These are phyloP conservation scores for Debaryomyces tyrocola DNA, from an alignment of 805 yeast species.

Conservation along the genomic window DNA sequence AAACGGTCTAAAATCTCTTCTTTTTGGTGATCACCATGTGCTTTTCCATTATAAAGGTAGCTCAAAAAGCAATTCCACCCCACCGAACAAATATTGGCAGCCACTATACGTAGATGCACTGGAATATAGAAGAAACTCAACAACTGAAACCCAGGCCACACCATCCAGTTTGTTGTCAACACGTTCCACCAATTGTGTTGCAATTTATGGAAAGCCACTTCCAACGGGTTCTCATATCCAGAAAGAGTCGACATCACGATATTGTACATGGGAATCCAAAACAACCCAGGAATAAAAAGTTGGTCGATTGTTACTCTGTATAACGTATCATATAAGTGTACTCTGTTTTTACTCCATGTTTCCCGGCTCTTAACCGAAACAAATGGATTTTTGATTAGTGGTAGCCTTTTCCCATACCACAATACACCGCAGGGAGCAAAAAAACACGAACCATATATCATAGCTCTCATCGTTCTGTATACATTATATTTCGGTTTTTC, in stretches of 20 bases:
- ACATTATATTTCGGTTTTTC: conserved; percentile 19
- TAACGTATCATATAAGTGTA: conserved; percentile 17
- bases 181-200: conserved; percentile 42
- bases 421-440: conserved; percentile 40
- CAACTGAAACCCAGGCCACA: conserved; percentile 43
- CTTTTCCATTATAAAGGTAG: conserved; percentile 47
- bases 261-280: conserved; percentile 46
- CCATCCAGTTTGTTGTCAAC: conserved; percentile 40
- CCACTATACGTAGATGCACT: conserved; percentile 36
- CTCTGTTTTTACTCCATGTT: conserved; percentile 9
- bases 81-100: conserved; percentile 38
- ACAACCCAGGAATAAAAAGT: conserved; percentile 33
- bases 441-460: conserved; percentile 36
- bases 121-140: conserved; percentile 39
- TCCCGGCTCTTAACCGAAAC: conserved; percentile 16
- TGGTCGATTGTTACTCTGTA: conserved; percentile 37
- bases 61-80: conserved; percentile 47
- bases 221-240: conserved; percentile 33
- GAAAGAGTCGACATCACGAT: conserved; percentile 38
- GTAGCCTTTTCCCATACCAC: conserved; percentile 40
- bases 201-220: conserved; percentile 32
- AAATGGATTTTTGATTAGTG: conserved; percentile 35
- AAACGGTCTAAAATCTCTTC: conserved; percentile 36
- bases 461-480: conserved; percentile 35
- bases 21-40: conserved; percentile 30